Evolutionary conservation across 441 rosid genomes (phyloP), one percentile per base, ranked within the genome.

Genomic region (Eugenia klotzschiana): DNA sequence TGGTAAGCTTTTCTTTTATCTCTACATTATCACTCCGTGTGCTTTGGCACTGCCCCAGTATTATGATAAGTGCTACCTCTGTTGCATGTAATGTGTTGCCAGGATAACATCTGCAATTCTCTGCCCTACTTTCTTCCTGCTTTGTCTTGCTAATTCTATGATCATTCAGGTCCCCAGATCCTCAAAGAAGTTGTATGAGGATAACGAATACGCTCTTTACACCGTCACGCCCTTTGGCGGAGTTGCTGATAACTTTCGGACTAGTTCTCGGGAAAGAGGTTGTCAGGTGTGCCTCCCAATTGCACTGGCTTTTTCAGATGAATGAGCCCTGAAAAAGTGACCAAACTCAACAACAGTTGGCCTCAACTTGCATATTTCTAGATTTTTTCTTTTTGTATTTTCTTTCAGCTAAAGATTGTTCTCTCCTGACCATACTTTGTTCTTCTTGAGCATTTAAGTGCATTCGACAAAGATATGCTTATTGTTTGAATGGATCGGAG

Each of bases 141-240:
- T 53, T 79, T 55, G 84, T 86, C 87, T 81, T 84, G 58, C 85
- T 53, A 46, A 33, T 43, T 80, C 82, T 56, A 40, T 85, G 14
- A 12, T 60, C 82, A 83, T 85, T 89, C 94, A 95, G 98, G 99
- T 95, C 84, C 98, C 98, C 69, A 92, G 98, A 92, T 95, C 98
- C 37, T 92, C 98, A 26, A 97, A 93, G 93, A 88, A 86, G 83
- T 90, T 97, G 90, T 86, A 89, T 52, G 99, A 97, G 92, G 99
- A 97, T 88, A 97, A 95, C 83, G 99, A 97, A 90, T 95, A 94
- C 89, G 98, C 99, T 57, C 98, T 94, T 83, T 94, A 93, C 88
- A 94, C 97, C 9, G 98, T 94, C 51, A 91, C 93, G 25, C 93
- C 95, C 83, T 97, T 97, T 87, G 87, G 85, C 37, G 98, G 98